Percentiles rank a stretch among this genome's conserved stretches.
These are phyloP conservation scores for Caloboletus firmus DNA, from an alignment of 1,284 basidiomycete species.

Conservation along the genomic window DNA sequence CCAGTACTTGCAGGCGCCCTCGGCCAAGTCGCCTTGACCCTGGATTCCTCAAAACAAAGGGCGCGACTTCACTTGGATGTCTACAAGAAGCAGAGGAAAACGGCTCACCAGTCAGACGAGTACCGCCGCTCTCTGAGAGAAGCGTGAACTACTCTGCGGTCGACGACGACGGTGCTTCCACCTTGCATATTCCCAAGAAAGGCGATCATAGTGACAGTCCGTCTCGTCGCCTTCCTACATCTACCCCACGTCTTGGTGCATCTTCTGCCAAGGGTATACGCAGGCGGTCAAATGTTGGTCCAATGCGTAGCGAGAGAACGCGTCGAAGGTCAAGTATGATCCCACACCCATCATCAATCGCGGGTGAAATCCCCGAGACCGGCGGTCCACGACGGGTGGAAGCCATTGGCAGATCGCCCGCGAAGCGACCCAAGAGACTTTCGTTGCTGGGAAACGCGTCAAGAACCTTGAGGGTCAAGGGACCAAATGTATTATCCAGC, in stretches of 20 bases:
- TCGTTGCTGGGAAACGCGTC: conserved; percentile 48
- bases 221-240: conserved; percentile 46
- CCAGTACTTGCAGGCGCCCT: conserved; percentile 41
- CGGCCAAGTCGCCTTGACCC: conserved; percentile 67
- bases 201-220: conserved; percentile 44
- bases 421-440: conserved; percentile 60
- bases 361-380: conserved; percentile 32
- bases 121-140: conserved; percentile 56
- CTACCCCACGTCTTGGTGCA: conserved; percentile 45
- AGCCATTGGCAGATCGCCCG: conserved; percentile 51
- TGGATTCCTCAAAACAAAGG: conserved; percentile 63
- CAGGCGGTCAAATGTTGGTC: conserved; percentile 72
- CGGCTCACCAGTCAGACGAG: conserved; percentile 37
- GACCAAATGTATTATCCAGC: conserved; percentile 20
- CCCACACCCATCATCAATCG: conserved; percentile 55
- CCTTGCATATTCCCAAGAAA: conserved; percentile 38
- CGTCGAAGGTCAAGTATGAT: conserved; percentile 77
- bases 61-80: conserved; percentile 54
- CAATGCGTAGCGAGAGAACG: conserved; percentile 64
- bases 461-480: conserved; percentile 31
- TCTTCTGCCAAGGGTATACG: conserved; percentile 42
- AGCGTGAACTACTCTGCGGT: conserved; percentile 51
- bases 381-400: conserved; percentile 43
- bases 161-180: conserved; percentile 15
- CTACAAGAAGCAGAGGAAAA: conserved; percentile 72